Percentiles rank a stretch among this genome's conserved stretches.
Evolutionary conservation across 2,329 filamentous ascomycete species (phyloP).

Genomic region (Aspergillus phoenicis): DNA sequence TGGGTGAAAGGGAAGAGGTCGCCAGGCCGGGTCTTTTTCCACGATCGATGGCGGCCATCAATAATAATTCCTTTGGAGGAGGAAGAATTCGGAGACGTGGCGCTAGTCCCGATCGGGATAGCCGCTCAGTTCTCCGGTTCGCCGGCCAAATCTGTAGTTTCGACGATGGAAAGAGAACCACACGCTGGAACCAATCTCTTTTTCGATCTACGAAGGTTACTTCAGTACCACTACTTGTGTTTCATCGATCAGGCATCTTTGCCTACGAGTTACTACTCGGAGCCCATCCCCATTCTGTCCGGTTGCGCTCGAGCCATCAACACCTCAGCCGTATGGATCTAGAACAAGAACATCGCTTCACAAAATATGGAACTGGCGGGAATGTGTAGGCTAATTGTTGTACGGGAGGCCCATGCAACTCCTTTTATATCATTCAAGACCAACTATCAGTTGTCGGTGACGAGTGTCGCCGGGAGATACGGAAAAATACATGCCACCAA

Average conservation of each 20-base stretch:
- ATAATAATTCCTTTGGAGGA: constrained; percentile 21
- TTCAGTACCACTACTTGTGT: too few relatives aligned
- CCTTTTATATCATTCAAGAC: neutral
- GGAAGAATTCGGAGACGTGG: constrained; percentile 30
- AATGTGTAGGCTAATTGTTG: neutral
- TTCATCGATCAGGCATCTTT: too few relatives aligned
- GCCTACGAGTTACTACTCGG: too few relatives aligned
- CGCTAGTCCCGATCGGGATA: constrained; percentile 28
- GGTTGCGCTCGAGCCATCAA: neutral
- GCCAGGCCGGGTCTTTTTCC: constrained; percentile 20
- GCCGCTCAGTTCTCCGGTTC: constrained; percentile 8
- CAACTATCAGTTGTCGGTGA: neutral
- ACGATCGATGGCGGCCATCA: constrained; percentile 17
- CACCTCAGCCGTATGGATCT: neutral
- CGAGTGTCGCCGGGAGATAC: neutral
- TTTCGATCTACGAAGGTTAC: too few relatives aligned
- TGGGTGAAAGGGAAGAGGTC: constrained; percentile 20
- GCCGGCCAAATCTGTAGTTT: neutral
- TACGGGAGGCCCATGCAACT: neutral
- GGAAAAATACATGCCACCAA: constrained; percentile 1
- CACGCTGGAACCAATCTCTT: too few relatives aligned
- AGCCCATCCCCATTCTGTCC: neutral
- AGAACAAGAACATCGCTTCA: neutral
- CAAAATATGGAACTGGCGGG: neutral
- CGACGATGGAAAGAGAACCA: too few relatives aligned